Evolutionary conservation across 805 yeast genomes (phyloP).

Genomic region (Starmerella davenportii): DNA sequence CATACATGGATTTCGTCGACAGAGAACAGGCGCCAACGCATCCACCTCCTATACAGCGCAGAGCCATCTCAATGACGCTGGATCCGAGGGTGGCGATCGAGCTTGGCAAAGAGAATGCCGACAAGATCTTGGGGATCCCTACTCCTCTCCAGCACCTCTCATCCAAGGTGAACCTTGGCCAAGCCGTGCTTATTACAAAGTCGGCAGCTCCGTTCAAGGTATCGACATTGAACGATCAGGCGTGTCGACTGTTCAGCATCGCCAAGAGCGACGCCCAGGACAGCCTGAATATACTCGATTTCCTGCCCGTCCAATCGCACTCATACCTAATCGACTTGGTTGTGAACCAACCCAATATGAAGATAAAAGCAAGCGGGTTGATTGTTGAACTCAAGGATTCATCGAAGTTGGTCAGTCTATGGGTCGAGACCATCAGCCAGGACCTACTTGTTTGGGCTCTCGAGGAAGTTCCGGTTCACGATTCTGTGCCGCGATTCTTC

Average conservation of each 20-base stretch:
- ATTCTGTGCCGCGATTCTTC: background rate
- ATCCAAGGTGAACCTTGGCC: conserved; percentile 46
- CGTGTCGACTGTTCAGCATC: conserved; percentile 72
- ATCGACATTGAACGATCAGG: conserved; percentile 74
- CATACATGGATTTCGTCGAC: conserved; percentile 5
- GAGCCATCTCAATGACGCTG: conserved; percentile 1
- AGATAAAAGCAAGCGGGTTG: conserved; percentile 6
- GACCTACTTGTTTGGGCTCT: conserved; percentile 57
- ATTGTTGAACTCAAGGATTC: conserved; percentile 28
- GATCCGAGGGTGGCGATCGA: background rate
- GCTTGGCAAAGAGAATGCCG: background rate
- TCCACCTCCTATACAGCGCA: conserved; percentile 4
- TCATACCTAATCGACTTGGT: conserved; percentile 2
- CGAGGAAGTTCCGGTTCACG: conserved; percentile 42
- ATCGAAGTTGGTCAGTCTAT: conserved; percentile 68
- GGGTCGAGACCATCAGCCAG: conserved; percentile 51
- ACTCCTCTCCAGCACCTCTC: conserved; percentile 37
- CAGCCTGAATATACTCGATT: conserved; percentile 44
- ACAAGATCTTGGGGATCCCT: conserved; percentile 20
- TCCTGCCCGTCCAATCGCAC: conserved; percentile 23
- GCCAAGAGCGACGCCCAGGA: conserved; percentile 44
- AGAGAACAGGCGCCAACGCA: conserved; percentile 1
- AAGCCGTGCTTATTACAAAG: conserved; percentile 71
- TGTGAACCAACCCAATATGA: background rate
- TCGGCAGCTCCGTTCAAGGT: conserved; percentile 60